Base-by-base conservation (phyloP, 176 grass and related monocot species). In the Eleusine indica region DNA sequence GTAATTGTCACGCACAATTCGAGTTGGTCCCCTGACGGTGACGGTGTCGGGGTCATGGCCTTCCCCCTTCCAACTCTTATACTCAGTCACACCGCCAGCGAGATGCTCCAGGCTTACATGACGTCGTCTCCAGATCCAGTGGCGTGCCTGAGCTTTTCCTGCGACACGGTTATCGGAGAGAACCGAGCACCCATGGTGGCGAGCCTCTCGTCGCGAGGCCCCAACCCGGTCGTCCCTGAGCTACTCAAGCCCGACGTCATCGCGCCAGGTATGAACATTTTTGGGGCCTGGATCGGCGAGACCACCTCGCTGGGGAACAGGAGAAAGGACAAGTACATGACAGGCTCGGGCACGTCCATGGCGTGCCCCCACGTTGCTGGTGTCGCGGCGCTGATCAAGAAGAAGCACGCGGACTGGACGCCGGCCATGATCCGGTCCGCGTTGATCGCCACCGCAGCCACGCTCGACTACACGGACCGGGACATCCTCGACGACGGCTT, bases 101-200 rank as follows among this genome's bases (percentile, higher is more conserved):
- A 78, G 57, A 78, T 30, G 58, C 75, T 78, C 57, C 5, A 39
- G 75, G 57, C 75, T 0, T 78, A 78, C 57, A 63, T 78, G 57
- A 14, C 22, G 7, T 78, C 75, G 57, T 39, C 5, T n/a, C 38
- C 75, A 3, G 0, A 77, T 4, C 75, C 75, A 7, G 19, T 25
- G 54, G 75, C 75, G 75, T 78, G 40, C n/a, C 64, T 78, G 14
- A 64, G 40, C 75, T 78, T 64, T n/a, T 13, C 13, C 75, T 78
- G 75, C 11, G 37, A 39, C 4, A 61, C 54, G 35, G 74, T 42
- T 10, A 28, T 22, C 11, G 10, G 38, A 53, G 19, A 61, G 74
- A 76, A 60, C 35, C 35, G 74, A 2, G 54, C 35, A 53, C 74
- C 74, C 35, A 37, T 57, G 37, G 74, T 76, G 37, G 18, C 10